Evolutionary conservation across 2,329 filamentous ascomycete species (phyloP).

Genomic region (Aspergillus brunneoviolaceus): DNA sequence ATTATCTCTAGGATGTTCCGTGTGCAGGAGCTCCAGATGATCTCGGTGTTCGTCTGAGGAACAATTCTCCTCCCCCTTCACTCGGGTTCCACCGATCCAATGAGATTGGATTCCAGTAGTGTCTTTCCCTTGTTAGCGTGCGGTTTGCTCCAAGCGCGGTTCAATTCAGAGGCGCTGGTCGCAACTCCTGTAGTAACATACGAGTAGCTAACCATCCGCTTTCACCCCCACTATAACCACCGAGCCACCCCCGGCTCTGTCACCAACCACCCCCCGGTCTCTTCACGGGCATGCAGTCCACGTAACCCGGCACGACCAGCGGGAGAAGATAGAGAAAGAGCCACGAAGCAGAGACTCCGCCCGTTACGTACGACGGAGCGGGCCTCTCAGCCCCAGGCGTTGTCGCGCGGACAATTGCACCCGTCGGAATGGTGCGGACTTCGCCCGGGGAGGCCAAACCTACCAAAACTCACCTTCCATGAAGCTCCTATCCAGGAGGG

Average conservation of each 20-base stretch:
- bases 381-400: background rate
- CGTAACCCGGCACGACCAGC: background rate
- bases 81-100: background rate
- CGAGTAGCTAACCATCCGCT: too few relatives aligned
- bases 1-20: background rate
- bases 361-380: constrained; percentile 5
- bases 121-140: background rate
- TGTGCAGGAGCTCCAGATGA: background rate
- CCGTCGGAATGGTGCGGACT: background rate
- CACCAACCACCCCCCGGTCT: background rate
- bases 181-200: too few relatives aligned
- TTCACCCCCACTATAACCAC: background rate
- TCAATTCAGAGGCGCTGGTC: too few relatives aligned
- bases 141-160: too few relatives aligned
- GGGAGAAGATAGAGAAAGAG: background rate
- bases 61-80: background rate
- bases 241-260: background rate
- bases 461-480: too few relatives aligned
- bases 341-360: background rate
- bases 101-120: background rate
- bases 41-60: background rate
- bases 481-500: background rate
- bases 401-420: background rate
- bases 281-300: background rate
- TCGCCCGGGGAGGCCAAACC: background rate